phyloP scores from a whole-genome alignment of 768 basidiomycete species.

The Pleurotus salmoneostramineus region DNA sequence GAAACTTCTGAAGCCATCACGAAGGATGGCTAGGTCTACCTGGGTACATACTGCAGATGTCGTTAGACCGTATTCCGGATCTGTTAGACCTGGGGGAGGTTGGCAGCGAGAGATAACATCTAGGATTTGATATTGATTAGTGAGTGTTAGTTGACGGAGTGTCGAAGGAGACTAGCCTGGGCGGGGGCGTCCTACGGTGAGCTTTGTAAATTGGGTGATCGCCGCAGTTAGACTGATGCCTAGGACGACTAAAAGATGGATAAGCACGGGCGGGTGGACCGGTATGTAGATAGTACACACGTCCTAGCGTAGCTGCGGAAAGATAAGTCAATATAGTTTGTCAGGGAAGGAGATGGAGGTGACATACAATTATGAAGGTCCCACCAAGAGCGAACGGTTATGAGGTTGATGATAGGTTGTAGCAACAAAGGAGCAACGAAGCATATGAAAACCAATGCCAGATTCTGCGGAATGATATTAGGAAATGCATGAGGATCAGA shows the following conservation, averaged over 20 bases:
- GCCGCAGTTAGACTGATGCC: slow-evolving; percentile 73
- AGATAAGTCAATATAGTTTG: slow-evolving; percentile 1
- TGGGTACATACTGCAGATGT: slow-evolving; percentile 80
- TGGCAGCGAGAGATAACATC: slow-evolving; percentile 72
- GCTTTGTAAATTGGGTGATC: slow-evolving; percentile 81
- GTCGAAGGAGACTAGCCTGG: slow-evolving; percentile 48
- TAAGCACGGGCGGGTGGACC: neutral
- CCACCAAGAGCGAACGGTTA: slow-evolving; percentile 84
- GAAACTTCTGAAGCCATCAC: slow-evolving; percentile 91
- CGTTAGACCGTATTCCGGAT: slow-evolving; percentile 71
- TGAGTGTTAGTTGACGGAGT: neutral
- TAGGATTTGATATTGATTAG: slow-evolving; percentile 15
- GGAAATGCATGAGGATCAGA: slow-evolving; percentile 2
- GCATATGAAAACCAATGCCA: slow-evolving; percentile 47
- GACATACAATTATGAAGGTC: slow-evolving; percentile 71
- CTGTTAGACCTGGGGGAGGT: slow-evolving; percentile 56
- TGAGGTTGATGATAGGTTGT: slow-evolving; percentile 62
- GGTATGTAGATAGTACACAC: slow-evolving; percentile 20
- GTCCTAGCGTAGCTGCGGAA: slow-evolving; percentile 35
- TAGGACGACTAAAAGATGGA: slow-evolving; percentile 51
- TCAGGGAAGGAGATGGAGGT: slow-evolving; percentile 5
- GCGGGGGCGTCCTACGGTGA: slow-evolving; percentile 86
- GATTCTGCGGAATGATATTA: slow-evolving; percentile 26
- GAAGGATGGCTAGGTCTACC: slow-evolving; percentile 47
- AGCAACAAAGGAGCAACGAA: slow-evolving; percentile 66